phyloP scores from a whole-genome alignment of 148 eudicot species.

The Arbutus unedo region DNA sequence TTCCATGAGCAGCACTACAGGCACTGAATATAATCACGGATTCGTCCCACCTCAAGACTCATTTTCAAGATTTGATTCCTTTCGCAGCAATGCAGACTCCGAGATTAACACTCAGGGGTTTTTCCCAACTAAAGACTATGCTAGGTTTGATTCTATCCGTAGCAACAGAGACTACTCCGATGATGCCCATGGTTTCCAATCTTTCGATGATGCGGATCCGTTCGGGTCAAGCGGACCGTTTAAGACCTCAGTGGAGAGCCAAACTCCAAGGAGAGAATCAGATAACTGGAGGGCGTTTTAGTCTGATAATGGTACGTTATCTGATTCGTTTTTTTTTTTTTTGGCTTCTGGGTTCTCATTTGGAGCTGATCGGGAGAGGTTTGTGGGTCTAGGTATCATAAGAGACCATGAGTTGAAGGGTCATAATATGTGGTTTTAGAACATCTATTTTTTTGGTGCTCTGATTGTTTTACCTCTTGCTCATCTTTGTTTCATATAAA shows the following conservation, averaged over 20 bases:
- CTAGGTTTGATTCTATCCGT: slow-evolving; percentile 44
- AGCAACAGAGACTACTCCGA: slow-evolving; percentile 38
- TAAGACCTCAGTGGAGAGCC: slow-evolving; percentile 44
- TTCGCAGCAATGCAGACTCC: slow-evolving; percentile 38
- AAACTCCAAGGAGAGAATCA: slow-evolving; percentile 58
- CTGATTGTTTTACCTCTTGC: background rate
- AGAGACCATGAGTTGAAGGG: slow-evolving; percentile 9
- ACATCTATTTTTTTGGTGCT: slow-evolving; percentile 12
- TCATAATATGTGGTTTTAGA: slow-evolving; percentile 19
- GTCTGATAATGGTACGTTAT: background rate
- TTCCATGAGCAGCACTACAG: slow-evolving; percentile 47
- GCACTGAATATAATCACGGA: slow-evolving; percentile 32
- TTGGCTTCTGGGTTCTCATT: slow-evolving; percentile 9
- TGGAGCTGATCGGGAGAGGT: background rate
- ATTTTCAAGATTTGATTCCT: slow-evolving; percentile 37
- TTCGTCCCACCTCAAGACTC: slow-evolving; percentile 26
- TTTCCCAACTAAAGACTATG: slow-evolving; percentile 26
- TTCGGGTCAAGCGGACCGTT: slow-evolving; percentile 65
- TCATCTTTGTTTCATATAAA: background rate
- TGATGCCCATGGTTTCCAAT: slow-evolving; percentile 26
- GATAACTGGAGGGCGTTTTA: slow-evolving; percentile 42
- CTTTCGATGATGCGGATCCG: slow-evolving; percentile 63
- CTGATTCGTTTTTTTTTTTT: slow-evolving; percentile 7
- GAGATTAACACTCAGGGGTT: slow-evolving; percentile 30
- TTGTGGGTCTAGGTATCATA: background rate